These are phyloP conservation scores for Plectosphaerella plurivora DNA, from an alignment of 2,329 filamentous ascomycete genomes.

Conservation along the genomic window DNA sequence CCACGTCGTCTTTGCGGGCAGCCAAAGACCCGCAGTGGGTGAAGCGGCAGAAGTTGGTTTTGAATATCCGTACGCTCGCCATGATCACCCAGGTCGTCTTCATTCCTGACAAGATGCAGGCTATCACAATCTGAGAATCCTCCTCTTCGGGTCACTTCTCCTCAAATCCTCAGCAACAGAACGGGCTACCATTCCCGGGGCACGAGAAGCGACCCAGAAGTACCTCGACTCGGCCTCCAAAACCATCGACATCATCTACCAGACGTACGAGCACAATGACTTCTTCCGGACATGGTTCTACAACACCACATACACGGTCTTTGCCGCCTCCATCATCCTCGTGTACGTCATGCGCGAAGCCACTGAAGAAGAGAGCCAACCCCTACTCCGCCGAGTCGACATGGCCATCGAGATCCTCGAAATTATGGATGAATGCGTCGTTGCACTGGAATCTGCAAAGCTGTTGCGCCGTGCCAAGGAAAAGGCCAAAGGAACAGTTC, in stretches of 20 bases:
- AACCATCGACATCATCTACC: constrained; percentile 22
- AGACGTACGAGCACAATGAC: constrained; percentile 21
- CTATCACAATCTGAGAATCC: constrained; percentile 20
- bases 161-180: constrained; percentile 14
- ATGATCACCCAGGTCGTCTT: background rate
- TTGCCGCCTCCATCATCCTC: constrained; percentile 22
- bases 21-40: constrained; percentile 18
- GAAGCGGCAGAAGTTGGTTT: constrained; percentile 19
- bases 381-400: constrained; percentile 13
- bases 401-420: constrained; percentile 19
- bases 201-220: constrained; percentile 13
- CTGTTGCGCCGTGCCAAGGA: constrained; percentile 18
- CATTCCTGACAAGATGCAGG: constrained; percentile 5
- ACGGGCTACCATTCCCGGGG: constrained; percentile 11
- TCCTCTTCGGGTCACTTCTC: constrained; percentile 20
- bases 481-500: constrained; percentile 9
- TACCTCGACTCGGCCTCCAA: constrained; percentile 19
- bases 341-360: constrained; percentile 19
- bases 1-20: constrained; percentile 11
- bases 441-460: constrained; percentile 18
- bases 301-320: constrained; percentile 23
- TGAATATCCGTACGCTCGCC: constrained; percentile 15
- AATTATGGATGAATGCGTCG: constrained; percentile 20
- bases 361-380: constrained; percentile 10
- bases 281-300: constrained; percentile 25